Conservation (phyloP, 352 stramenopile species). For the Globisporangium splendens region DNA sequence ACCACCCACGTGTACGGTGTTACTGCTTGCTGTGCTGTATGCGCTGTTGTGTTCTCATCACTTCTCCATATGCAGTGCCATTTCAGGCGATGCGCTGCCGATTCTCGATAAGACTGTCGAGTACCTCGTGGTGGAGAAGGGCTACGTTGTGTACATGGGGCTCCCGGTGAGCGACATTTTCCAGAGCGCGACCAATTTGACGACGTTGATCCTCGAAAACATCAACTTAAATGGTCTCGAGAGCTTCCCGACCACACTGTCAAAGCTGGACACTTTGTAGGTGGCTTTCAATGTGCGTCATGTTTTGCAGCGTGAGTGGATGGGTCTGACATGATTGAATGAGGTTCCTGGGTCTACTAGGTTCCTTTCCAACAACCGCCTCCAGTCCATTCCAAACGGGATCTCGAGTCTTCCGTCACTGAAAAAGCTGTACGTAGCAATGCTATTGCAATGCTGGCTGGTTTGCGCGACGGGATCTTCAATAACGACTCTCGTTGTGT, state of each 20-base stretch:
- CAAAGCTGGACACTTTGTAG: constrained; percentile 28
- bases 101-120: constrained; percentile 31
- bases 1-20: constrained; percentile 25
- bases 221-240: constrained; percentile 26
- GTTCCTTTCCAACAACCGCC: constrained; percentile 17
- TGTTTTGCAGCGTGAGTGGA: too few species aligned
- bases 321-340: neutral
- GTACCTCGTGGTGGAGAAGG: constrained; percentile 22
- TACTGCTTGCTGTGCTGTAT: constrained; percentile 1
- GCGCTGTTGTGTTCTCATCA: neutral
- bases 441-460: neutral
- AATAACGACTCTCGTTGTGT: neutral
- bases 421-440: constrained; percentile 18
- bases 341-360: neutral
- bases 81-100: constrained; percentile 34
- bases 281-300: constrained; percentile 1
- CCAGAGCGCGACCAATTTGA: constrained; percentile 22
- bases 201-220: constrained; percentile 36
- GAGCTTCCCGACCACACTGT: constrained; percentile 20
- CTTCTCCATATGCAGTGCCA: constrained; percentile 11
- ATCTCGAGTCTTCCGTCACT: constrained; percentile 15
- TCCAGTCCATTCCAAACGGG: constrained; percentile 16
- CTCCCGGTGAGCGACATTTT: constrained; percentile 17
- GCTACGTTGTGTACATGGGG: constrained; percentile 18
- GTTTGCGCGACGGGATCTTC: too few species aligned